Percentiles rank a stretch among this genome's conserved stretches.
These are phyloP conservation scores for Candida takata DNA, from an alignment of 805 yeast genomes.

Conservation along the genomic window DNA sequence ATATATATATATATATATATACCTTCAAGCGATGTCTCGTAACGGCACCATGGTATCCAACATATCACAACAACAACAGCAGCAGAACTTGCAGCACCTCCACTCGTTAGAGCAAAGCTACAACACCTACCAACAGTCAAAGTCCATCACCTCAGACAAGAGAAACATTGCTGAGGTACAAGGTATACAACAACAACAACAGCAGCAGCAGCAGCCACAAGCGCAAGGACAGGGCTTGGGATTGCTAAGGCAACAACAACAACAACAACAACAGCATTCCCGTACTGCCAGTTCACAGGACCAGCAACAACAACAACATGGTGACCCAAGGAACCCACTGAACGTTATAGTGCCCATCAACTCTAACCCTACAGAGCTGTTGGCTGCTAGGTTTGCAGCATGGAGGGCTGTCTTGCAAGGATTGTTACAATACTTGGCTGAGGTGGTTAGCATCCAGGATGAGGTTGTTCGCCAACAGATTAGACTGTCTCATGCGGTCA, in stretches of 20 bases:
- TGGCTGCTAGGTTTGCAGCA: conserved; percentile 76
- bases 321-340: conserved; percentile 44
- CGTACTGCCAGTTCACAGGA: not conserved
- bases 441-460: conserved; percentile 79
- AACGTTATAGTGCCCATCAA: conserved; percentile 45
- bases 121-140: conserved; percentile 32
- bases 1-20: no score
- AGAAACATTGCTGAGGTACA: conserved; percentile 12
- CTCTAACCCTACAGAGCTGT: conserved; percentile 78
- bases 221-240: not conserved
- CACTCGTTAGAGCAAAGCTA: conserved; percentile 37
- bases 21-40: conserved; percentile 24
- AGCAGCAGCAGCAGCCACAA: conserved; percentile 7
- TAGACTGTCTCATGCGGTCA: conserved; percentile 72
- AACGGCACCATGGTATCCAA: conserved; percentile 32
- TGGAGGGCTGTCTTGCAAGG: conserved; percentile 81
- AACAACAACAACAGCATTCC: conserved; percentile 1
- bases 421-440: conserved; percentile 66
- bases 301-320: not conserved
- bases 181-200: conserved; percentile 16
- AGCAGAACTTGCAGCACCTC: conserved; percentile 39
- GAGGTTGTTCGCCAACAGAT: conserved; percentile 80
- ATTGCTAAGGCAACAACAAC: conserved; percentile 3
- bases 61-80: conserved; percentile 34
- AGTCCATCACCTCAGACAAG: conserved; percentile 33